Base-by-base conservation (phyloP, 2,329 filamentous ascomycete genomes). In the Rugonectria rugulosa region DNA sequence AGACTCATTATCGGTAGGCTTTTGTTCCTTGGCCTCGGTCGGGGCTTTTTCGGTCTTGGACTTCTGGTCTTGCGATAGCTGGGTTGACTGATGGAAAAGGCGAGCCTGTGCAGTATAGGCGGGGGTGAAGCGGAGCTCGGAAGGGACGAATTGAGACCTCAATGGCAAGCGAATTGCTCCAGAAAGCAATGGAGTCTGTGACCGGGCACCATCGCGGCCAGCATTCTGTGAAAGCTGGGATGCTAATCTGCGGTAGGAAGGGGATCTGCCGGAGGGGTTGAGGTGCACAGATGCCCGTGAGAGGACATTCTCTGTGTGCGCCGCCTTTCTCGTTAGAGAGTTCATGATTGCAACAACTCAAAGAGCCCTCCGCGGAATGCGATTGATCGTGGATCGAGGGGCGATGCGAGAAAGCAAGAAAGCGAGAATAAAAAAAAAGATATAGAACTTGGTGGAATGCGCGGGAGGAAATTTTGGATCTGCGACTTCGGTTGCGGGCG, bases 161-260 rank as follows among this genome's bases (percentile, higher is more conserved):
- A 83, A 68, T 14, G 74, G 71, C 6, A 73, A 69, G 24, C 73
- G 62, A 48, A 72, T 50, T 63, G 70, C 61, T 63, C 65, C 57
- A 56, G 68, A 50, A 61, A 62, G 43, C 48, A 60, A 53, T 58
- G 65, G 49, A 64, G 63, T 64, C 60, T 65, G 61, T 65, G 67
- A 37, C 63, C 59, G 53, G 62, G 64, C 55, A 59, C 61, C 61
- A 66, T 68, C 65, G 41, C 64, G 62, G 34, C 59, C 63, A 50
- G 65, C 53, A 56, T 60, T 65, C 42, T 67, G 68, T 23, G 70
- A 69, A 53, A 74, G 67, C 53, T 72, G 65, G 41, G 70, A 75
- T 53, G 69, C 70, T 78, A 83, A 76, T 73, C 80, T 76, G 67
- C 76, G 72, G 62, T 78, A 80, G 19, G 79, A 77, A 52, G 79